Evolutionary conservation across 2,329 filamentous ascomycete species (phyloP).

Genomic region (Dendryphion nanum): DNA sequence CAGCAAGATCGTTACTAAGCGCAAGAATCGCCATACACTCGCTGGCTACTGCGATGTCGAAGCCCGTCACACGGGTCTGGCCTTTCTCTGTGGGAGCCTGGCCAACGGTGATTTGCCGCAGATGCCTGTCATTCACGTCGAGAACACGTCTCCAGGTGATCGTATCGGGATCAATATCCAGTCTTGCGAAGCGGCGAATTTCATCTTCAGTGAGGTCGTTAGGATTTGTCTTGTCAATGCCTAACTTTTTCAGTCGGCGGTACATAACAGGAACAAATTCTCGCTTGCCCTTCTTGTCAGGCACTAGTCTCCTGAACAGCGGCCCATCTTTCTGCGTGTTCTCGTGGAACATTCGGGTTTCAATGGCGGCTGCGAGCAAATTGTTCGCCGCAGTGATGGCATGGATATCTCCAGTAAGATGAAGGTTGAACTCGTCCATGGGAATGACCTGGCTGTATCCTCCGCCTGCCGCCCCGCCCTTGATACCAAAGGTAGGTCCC

Average conservation of each 20-base stretch:
- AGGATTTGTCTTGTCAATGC: constrained; percentile 92
- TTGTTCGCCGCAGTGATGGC: constrained; percentile 98
- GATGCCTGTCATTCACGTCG: constrained; percentile 94
- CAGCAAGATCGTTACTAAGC: constrained; percentile 79
- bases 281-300: constrained; percentile 84
- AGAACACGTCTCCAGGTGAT: constrained; percentile 97
- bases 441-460: constrained; percentile 99
- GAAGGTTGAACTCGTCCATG: constrained; percentile 99
- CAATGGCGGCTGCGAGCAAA: constrained; percentile 89
- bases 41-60: constrained; percentile 96
- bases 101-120: constrained; percentile 85
- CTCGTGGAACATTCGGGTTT: constrained; percentile 98
- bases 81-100: constrained; percentile 89
- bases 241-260: constrained; percentile 89
- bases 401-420: constrained; percentile 96
- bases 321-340: constrained; percentile 88
- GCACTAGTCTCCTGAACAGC: constrained; percentile 84
- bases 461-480: constrained; percentile 93
- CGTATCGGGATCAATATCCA: constrained; percentile 94
- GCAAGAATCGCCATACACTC: constrained; percentile 99
- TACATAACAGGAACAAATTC: constrained; percentile 89
- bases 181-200: constrained; percentile 79
- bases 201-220: constrained; percentile 89
- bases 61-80: constrained; percentile 82
- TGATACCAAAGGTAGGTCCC: constrained; percentile 97